Conservation (phyloP, 352 stramenopile genomes). For the Pythium aquatile region DNA sequence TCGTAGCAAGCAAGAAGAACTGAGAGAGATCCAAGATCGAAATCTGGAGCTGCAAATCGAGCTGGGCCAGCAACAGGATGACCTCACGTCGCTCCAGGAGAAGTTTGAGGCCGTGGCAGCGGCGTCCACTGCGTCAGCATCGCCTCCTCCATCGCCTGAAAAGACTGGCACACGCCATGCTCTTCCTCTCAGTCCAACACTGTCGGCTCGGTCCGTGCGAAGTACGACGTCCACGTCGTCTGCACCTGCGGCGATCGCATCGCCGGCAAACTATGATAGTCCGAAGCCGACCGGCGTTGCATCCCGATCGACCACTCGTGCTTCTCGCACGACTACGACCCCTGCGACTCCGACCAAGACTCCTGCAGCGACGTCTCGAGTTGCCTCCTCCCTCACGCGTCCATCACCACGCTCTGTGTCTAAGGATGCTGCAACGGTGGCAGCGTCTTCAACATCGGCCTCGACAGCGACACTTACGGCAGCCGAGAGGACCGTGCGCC, state of each 20-base stretch:
- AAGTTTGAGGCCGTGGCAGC: constrained; percentile 30
- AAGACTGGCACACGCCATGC: constrained; percentile 4
- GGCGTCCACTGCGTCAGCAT: constrained; percentile 6
- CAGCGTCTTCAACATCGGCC: neutral
- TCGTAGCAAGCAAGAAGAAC: constrained; percentile 48
- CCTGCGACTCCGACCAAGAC: neutral
- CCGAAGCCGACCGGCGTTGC: neutral
- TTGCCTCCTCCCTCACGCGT: neutral
- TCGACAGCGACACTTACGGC: neutral
- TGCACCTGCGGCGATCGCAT: constrained; percentile 26
- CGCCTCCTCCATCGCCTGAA: constrained; percentile 19
- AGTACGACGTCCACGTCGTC: constrained; percentile 48
- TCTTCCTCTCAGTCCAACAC: constrained; percentile 34
- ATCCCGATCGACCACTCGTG: neutral
- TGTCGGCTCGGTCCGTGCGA: constrained; percentile 39
- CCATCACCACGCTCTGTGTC: constrained; percentile 10
- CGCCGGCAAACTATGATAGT: constrained; percentile 14
- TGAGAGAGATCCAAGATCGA: constrained; percentile 38
- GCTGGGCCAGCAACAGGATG: constrained; percentile 41
- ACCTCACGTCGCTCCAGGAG: constrained; percentile 27
- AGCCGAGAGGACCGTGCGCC: constrained; percentile 25
- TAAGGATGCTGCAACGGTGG: constrained; percentile 6
- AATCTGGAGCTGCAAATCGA: constrained; percentile 48
- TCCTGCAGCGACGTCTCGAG: neutral
- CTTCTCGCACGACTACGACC: constrained; percentile 9